A percentile compares a stretch with the other conserved stretches of the same genome.
Conservation (phyloP, 208 protist species). For the Trypanosoma boissoni region DNA sequence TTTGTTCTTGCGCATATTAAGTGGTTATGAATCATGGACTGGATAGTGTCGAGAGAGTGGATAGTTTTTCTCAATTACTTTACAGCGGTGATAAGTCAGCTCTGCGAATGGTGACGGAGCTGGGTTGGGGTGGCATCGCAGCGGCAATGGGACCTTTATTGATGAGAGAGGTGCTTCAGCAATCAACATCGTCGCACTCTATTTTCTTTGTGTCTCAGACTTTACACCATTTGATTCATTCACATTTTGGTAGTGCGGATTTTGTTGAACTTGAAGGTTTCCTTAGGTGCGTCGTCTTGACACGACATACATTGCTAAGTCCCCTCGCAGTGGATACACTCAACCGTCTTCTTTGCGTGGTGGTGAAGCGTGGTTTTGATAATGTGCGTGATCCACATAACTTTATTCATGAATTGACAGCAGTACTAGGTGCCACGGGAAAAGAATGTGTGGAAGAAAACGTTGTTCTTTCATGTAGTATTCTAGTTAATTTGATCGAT, state of each 20-base stretch:
- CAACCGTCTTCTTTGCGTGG: slow-evolving; percentile 19
- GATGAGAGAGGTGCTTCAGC: slow-evolving; percentile 38
- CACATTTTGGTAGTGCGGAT: slow-evolving; percentile 18
- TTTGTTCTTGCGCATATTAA: slow-evolving; percentile 8
- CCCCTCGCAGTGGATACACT: slow-evolving; percentile 13
- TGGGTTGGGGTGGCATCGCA: slow-evolving; percentile 28
- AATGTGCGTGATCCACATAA: slow-evolving; percentile 13
- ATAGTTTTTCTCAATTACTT: slow-evolving; percentile 24
- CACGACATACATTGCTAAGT: slow-evolving; percentile 14
- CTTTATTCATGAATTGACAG: slow-evolving; percentile 14
- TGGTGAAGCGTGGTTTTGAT: slow-evolving; percentile 21
- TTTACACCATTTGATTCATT: slow-evolving; percentile 37
- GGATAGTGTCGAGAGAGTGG: slow-evolving; percentile 20
- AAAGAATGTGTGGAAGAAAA: slow-evolving; percentile 12
- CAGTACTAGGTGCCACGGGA: background rate
- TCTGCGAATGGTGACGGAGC: slow-evolving; percentile 21
- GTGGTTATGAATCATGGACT: slow-evolving; percentile 8
- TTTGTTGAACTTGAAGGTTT: slow-evolving; percentile 19
- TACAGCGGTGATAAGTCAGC: slow-evolving; percentile 31
- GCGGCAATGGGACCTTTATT: slow-evolving; percentile 22
- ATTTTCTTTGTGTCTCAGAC: slow-evolving; percentile 59
- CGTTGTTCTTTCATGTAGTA: slow-evolving; percentile 18
- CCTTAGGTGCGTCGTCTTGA: slow-evolving; percentile 22
- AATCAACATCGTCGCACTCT: slow-evolving; percentile 38
- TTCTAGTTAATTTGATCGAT: slow-evolving; percentile 23